Evolutionary conservation across 371 early-diverging fungal genomes (phyloP).

Genomic region (Syncephalastrum sp.): DNA sequence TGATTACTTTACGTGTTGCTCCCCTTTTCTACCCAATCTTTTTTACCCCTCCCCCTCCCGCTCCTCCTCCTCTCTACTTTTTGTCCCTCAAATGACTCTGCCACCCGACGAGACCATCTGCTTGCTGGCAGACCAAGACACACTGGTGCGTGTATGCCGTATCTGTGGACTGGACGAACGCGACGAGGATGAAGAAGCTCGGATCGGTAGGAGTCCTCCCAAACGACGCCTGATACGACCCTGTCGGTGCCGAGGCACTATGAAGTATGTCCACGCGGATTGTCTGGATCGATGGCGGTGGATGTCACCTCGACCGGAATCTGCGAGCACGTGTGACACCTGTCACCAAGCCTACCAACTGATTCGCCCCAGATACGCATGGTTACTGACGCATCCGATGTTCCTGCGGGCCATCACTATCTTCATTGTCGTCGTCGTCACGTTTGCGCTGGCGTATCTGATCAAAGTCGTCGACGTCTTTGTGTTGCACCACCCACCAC

Average conservation of each 20-base stretch:
- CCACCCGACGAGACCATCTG: not conserved
- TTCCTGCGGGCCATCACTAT: conserved; percentile 17
- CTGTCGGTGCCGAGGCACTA: conserved; percentile 29
- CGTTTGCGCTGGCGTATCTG: conserved; percentile 15
- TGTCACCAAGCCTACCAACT: conserved; percentile 29
- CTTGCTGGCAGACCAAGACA: too few species aligned
- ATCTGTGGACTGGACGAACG: conserved; percentile 20
- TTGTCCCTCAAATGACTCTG: not conserved
- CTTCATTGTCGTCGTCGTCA: conserved; percentile 9
- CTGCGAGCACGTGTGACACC: conserved; percentile 23
- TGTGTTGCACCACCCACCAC: conserved; percentile 11
- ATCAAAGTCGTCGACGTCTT: conserved; percentile 18
- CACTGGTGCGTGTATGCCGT: conserved; percentile 9
- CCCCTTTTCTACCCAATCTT: too few species aligned
- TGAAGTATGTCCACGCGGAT: conserved; percentile 29
- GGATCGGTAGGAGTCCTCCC: not conserved
- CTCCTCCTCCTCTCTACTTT: not conserved
- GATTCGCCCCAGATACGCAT: conserved; percentile 24
- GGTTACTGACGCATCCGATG: conserved; percentile 13
- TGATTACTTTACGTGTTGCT: too few species aligned
- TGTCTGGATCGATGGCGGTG: conserved; percentile 35
- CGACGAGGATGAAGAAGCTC: conserved; percentile 11
- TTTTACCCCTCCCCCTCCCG: too few species aligned
- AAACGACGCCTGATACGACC: conserved; percentile 26
- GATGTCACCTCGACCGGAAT: conserved; percentile 24